Percentiles rank a stretch among this genome's conserved stretches.
phyloP scores from a whole-genome alignment of 257 asterid genomes.

The Cruciata laevipes region DNA sequence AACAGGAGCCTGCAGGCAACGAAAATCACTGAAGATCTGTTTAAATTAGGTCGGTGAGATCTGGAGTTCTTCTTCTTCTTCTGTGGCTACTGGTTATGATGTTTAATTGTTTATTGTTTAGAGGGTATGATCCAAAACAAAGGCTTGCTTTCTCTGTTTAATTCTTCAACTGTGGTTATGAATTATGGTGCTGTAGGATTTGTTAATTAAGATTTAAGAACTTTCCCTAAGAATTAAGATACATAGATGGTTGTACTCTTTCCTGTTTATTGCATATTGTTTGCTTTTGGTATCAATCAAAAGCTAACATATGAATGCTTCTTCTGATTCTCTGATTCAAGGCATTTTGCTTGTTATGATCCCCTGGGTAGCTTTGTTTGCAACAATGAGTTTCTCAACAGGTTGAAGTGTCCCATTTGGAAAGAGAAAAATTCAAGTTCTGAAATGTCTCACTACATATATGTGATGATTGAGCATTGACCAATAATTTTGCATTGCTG shows the following conservation, averaged over 20 bases:
- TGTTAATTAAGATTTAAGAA: neutral
- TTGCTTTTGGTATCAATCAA: neutral
- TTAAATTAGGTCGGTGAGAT: neutral
- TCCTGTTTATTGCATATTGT: neutral
- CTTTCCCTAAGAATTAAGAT: neutral
- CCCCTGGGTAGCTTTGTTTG: no score
- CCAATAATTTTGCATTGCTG: no score
- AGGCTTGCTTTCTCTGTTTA: neutral
- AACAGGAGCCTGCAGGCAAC: neutral
- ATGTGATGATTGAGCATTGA: no score
- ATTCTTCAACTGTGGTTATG: neutral
- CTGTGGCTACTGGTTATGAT: neutral
- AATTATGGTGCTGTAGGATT: neutral
- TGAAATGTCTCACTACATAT: no score
- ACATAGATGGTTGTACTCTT: neutral
- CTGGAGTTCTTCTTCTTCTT: neutral
- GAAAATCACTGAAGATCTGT: neutral
- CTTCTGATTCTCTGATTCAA: no score
- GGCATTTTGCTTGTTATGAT: neutral
- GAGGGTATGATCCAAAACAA: neutral
- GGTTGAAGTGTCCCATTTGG: no score
- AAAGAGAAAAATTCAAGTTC: no score
- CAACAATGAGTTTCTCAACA: no score
- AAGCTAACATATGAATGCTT: no score
- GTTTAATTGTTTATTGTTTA: neutral